A percentile compares a stretch with the other conserved stretches of the same genome.
phyloP scores from a whole-genome alignment of 176 grass and related monocot genomes.

The Pharus latifolius region DNA sequence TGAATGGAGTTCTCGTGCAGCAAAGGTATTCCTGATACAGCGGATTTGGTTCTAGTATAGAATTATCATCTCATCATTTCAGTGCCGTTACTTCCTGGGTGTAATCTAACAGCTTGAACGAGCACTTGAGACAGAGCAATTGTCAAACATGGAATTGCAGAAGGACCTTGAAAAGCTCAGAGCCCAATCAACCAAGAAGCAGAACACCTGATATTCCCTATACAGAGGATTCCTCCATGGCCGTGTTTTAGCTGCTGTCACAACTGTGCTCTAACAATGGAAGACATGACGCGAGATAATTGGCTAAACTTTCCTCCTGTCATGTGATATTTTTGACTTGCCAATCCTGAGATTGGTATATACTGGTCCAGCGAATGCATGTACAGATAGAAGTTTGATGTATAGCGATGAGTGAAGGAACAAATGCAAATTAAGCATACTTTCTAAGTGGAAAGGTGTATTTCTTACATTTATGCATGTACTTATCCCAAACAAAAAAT shows the following conservation, averaged over 20 bases:
- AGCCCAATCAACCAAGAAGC: not conserved
- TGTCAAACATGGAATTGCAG: conserved; percentile 32
- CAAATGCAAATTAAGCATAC: too few relatives aligned
- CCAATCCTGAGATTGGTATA: not conserved
- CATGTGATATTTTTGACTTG: not conserved
- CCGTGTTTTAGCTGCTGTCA: not conserved
- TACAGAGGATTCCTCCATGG: not conserved
- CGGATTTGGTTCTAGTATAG: not conserved
- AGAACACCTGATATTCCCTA: not conserved
- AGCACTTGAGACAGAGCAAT: conserved; percentile 46
- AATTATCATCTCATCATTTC: not conserved
- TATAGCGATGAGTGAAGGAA: not conserved
- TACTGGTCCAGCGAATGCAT: too few relatives aligned
- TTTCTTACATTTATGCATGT: too few relatives aligned
- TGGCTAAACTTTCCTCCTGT: not conserved
- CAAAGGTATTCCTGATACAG: conserved; percentile 27
- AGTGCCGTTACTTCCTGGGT: not conserved
- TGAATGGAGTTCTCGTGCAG: conserved; percentile 68
- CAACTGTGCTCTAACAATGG: not conserved
- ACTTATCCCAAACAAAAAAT: too few relatives aligned
- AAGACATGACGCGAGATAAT: not conserved
- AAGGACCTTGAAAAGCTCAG: conserved; percentile 18
- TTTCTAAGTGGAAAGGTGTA: too few relatives aligned
- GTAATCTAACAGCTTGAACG: conserved; percentile 39
- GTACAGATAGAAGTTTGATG: too few relatives aligned